Conservation (phyloP, 2,329 filamentous ascomycete genomes). For the Seiridium unicorne region DNA sequence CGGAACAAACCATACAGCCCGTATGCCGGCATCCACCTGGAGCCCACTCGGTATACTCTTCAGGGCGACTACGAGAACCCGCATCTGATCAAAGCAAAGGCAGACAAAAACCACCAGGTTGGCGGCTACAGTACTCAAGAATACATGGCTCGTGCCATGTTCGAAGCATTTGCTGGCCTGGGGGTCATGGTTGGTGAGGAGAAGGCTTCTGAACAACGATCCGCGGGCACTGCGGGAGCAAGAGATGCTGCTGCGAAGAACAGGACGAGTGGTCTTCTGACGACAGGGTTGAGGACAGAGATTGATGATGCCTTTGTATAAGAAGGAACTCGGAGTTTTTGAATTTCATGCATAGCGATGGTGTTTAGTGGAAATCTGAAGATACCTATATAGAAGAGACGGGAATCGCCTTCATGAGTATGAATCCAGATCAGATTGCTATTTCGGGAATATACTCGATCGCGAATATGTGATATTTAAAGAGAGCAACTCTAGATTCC, state of each 20-base stretch:
- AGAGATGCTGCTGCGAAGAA: slow-evolving; percentile 34
- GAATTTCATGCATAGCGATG: slow-evolving; percentile 26
- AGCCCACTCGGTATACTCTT: slow-evolving; percentile 68
- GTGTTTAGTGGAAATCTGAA: slow-evolving; percentile 20
- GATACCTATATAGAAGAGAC: not conserved
- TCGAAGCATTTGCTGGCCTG: slow-evolving; percentile 86
- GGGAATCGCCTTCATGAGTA: not conserved
- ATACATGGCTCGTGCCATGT: slow-evolving; percentile 77
- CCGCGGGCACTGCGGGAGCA: slow-evolving; percentile 28
- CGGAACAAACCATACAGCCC: slow-evolving; percentile 82
- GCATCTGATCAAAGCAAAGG: slow-evolving; percentile 66
- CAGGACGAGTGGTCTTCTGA: slow-evolving; percentile 20
- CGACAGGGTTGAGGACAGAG: slow-evolving; percentile 39
- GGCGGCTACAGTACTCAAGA: slow-evolving; percentile 83
- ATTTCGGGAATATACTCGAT: not conserved
- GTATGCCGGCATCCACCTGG: slow-evolving; percentile 70
- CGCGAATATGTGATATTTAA: not conserved
- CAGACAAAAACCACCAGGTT: slow-evolving; percentile 64
- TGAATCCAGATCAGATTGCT: not conserved
- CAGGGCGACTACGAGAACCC: slow-evolving; percentile 71
- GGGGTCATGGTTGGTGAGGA: slow-evolving; percentile 87
- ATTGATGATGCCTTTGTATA: slow-evolving; percentile 43
- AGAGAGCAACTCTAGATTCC: not conserved
- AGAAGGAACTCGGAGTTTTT: not conserved
- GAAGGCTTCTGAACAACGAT: slow-evolving; percentile 39